A percentile compares a stretch with the other conserved stretches of the same genome.
phyloP scores from a whole-genome alignment of 148 eudicot genomes.

The Chenopodium formosanum region DNA sequence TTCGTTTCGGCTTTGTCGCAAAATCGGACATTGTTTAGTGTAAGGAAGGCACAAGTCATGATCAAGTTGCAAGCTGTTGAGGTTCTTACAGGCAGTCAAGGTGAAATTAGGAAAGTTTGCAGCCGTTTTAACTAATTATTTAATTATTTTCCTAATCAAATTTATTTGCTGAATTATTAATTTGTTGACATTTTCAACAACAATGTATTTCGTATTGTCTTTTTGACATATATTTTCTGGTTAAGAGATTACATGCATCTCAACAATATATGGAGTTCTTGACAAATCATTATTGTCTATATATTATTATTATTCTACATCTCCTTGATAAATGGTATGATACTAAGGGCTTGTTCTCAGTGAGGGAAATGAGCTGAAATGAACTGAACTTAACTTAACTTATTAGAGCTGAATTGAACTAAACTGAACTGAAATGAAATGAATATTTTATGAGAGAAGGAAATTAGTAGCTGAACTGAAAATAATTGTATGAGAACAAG shows the following conservation, averaged over 20 bases:
- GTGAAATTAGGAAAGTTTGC: slow-evolving; percentile 26
- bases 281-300: neutral
- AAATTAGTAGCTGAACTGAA: too few relatives aligned
- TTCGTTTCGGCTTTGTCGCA: neutral
- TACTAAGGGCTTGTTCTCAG: too few relatives aligned
- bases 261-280: neutral
- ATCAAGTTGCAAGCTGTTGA: slow-evolving; percentile 29
- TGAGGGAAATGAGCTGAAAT: too few relatives aligned
- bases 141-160: neutral
- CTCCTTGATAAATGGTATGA: too few relatives aligned
- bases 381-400: too few relatives aligned
- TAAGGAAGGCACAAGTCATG: slow-evolving; percentile 14
- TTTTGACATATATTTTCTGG: neutral
- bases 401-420: too few relatives aligned
- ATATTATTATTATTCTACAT: too few relatives aligned
- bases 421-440: too few relatives aligned
- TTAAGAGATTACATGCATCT: neutral
- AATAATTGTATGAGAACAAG: too few relatives aligned
- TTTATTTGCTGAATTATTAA: neutral
- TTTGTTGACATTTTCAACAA: neutral
- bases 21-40: slow-evolving; percentile 1
- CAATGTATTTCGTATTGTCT: neutral
- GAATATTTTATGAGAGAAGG: too few relatives aligned
- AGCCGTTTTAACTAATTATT: slow-evolving; percentile 10
- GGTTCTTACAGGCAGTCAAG: slow-evolving; percentile 25